Percentiles rank a stretch among this genome's conserved stretches.
Conservation (phyloP, 371 early-diverging fungal genomes). For the Chytridium lagenaria region DNA sequence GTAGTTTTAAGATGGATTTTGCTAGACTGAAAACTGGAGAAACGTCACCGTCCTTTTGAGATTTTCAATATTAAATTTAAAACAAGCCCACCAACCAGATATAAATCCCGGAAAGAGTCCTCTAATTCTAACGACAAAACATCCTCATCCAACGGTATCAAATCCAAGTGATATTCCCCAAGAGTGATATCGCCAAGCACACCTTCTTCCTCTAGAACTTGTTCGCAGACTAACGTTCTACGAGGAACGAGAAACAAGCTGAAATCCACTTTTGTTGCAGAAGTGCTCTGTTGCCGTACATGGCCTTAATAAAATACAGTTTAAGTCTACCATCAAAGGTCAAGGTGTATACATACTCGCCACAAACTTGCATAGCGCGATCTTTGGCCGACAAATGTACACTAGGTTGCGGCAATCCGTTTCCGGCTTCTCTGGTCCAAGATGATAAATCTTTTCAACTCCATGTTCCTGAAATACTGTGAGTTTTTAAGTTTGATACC, state of each 20-base stretch:
- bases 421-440: slow-evolving; percentile 45
- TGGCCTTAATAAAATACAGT: slow-evolving; percentile 23
- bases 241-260: slow-evolving; percentile 87
- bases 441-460: slow-evolving; percentile 88
- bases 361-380: slow-evolving; percentile 79
- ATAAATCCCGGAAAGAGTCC: slow-evolving; percentile 79
- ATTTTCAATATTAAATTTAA: background rate
- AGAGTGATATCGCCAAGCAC: slow-evolving; percentile 85
- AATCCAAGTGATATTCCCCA: slow-evolving; percentile 87
- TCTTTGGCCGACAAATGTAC: slow-evolving; percentile 82
- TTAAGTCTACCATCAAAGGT: background rate
- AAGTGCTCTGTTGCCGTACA: slow-evolving; percentile 21
- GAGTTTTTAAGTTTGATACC: no score
- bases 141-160: slow-evolving; percentile 90
- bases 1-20: slow-evolving; percentile 83
- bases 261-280: slow-evolving; percentile 30
- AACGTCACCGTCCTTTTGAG: slow-evolving; percentile 77
- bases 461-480: slow-evolving; percentile 80
- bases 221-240: slow-evolving; percentile 85
- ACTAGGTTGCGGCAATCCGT: slow-evolving; percentile 77
- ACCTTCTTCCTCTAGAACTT: slow-evolving; percentile 87
- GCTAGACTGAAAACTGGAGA: slow-evolving; percentile 80
- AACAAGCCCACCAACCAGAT: slow-evolving; percentile 60
- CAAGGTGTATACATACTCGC: slow-evolving; percentile 64
- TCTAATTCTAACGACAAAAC: slow-evolving; percentile 88